phyloP scores from a whole-genome alignment of 805 yeast species.

The Brettanomyces custersianus region DNA sequence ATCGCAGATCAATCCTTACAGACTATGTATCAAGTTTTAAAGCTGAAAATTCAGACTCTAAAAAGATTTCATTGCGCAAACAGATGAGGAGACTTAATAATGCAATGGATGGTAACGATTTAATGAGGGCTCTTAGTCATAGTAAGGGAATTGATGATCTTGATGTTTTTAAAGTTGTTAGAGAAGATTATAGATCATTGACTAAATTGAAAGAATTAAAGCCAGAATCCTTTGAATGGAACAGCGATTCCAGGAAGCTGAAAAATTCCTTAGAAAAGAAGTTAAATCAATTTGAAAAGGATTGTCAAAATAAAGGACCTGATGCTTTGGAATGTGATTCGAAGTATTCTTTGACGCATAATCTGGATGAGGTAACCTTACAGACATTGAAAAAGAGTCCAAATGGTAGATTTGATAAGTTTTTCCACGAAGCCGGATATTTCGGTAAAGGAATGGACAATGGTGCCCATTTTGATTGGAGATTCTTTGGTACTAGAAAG shows the following conservation, averaged over 20 bases:
- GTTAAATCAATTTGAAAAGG: not conserved
- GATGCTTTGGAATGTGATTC: not conserved
- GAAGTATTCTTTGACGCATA: conserved; percentile 5
- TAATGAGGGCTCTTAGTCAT: not conserved
- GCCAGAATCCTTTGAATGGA: not conserved
- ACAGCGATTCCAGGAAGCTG: not conserved
- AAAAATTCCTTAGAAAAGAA: not conserved
- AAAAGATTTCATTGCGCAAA: not conserved
- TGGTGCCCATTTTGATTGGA: conserved; percentile 39
- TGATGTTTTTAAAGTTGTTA: not conserved
- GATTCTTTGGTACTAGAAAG: conserved; percentile 28
- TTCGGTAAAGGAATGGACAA: conserved; percentile 15
- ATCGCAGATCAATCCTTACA: not conserved
- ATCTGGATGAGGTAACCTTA: conserved; percentile 5
- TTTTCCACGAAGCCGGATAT: conserved; percentile 34
- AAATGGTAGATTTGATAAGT: conserved; percentile 18
- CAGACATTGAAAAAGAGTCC: conserved; percentile 2
- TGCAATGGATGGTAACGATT: not conserved
- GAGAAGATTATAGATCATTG: not conserved
- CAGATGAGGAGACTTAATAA: not conserved
- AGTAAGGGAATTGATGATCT: not conserved
- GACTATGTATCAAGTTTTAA: conserved; percentile 1
- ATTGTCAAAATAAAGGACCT: not conserved
- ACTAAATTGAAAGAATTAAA: not conserved
- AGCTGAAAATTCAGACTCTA: not conserved